These are phyloP conservation scores for Aspergillaceae sp. DNA, from an alignment of 2,329 filamentous ascomycete species.

Conservation along the genomic window DNA sequence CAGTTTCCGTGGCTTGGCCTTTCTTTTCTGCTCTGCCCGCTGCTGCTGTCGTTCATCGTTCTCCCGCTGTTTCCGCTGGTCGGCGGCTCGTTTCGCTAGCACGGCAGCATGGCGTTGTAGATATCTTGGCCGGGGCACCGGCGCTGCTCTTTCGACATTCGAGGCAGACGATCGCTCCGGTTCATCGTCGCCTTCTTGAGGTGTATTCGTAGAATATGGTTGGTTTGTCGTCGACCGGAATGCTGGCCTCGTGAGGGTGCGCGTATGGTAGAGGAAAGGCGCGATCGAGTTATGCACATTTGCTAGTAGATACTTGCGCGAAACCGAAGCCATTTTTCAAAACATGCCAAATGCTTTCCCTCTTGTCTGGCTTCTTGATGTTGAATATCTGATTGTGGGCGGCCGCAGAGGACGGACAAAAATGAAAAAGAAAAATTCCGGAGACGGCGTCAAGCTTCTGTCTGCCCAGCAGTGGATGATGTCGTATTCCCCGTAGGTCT, in stretches of 20 bases:
- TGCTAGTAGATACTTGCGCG: constrained; percentile 22
- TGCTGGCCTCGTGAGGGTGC: constrained; percentile 42
- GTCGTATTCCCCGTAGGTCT: too few species aligned
- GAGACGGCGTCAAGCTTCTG: not conserved
- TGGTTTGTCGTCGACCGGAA: not conserved
- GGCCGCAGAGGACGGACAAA: not conserved
- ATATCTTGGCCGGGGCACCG: constrained; percentile 11
- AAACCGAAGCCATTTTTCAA: constrained; percentile 21
- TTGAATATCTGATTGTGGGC: not conserved
- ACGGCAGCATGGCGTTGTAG: constrained; percentile 10
- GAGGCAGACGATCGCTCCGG: not conserved
- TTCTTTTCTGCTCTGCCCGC: not conserved
- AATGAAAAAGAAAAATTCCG: not conserved
- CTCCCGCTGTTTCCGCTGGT: not conserved
- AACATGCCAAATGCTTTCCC: too few species aligned
- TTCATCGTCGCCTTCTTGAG: not conserved
- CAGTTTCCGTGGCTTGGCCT: not conserved
- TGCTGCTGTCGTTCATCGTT: too few species aligned
- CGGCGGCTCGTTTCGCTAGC: not conserved
- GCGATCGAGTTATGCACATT: constrained; percentile 35
- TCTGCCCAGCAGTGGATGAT: too few species aligned
- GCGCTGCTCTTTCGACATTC: constrained; percentile 1
- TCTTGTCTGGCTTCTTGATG: not conserved
- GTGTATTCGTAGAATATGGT: not conserved
- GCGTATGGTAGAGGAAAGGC: constrained; percentile 65